Evolutionary conservation across 2,329 filamentous ascomycete genomes (phyloP).

Genomic region (Chaetomium strumarium): DNA sequence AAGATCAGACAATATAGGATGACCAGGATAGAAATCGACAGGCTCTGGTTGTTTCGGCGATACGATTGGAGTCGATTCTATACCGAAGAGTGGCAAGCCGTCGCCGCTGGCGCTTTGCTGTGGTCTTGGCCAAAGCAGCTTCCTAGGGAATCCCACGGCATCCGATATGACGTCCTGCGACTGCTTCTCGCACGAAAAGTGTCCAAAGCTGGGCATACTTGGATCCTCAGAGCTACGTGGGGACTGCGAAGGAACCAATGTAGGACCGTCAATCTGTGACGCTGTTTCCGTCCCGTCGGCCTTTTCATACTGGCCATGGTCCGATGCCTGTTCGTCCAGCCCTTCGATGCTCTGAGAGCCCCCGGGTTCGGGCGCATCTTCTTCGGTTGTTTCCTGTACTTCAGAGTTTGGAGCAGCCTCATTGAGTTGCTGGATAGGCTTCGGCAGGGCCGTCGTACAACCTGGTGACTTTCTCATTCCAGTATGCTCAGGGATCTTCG

Average conservation of each 20-base stretch:
- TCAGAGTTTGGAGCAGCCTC: background rate
- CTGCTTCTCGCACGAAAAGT: constrained; percentile 18
- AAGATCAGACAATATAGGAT: background rate
- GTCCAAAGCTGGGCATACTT: constrained; percentile 11
- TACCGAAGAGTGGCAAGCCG: background rate
- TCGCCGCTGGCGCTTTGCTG: background rate
- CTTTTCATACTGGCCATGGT: background rate
- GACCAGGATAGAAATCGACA: background rate
- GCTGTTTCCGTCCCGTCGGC: background rate
- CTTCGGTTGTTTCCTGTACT: background rate
- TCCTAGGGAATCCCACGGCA: constrained; percentile 8
- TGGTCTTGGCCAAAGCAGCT: constrained; percentile 21
- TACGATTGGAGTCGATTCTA: background rate
- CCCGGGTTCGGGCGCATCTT: background rate
- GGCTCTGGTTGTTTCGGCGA: background rate
- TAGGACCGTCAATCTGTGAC: constrained; percentile 20
- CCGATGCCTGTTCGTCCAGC: background rate
- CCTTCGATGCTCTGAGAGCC: background rate
- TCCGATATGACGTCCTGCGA: constrained; percentile 13
- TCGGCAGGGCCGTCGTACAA: background rate
- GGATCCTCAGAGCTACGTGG: background rate
- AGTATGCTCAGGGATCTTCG: background rate
- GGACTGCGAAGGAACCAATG: constrained; percentile 12
- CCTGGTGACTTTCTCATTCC: no score
- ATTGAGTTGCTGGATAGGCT: background rate